Base-by-base conservation (phyloP, 371 early-diverging fungal species). In the Lichtheimia corymbifera region DNA sequence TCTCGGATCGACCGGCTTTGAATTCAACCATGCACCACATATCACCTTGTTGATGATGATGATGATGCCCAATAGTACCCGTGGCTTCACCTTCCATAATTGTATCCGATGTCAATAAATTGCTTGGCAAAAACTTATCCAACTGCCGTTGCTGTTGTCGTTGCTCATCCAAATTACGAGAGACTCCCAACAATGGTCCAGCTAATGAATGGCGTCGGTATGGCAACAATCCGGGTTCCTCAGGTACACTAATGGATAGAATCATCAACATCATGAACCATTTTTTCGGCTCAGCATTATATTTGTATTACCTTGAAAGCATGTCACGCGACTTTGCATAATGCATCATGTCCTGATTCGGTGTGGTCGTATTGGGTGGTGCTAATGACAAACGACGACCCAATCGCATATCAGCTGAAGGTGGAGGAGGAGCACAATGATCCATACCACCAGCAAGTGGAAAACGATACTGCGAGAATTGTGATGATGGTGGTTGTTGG, bases 1-100 rank as follows among this genome's bases (percentile, higher is more conserved):
- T 79, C 61, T 94, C 94, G 22, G 82, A 86, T 17, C 93, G 83
- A 14, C 91, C 91, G 17, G 88, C 88, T 64, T 94, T 95, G 72
- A 95, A 95, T 71, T 93, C 92, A 2, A 93, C 90, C 57, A 59
- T 64, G 47, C 59, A 68, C 66, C 66, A 65, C 6, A 51, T 13
- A 27, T 52, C 40, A 25, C 41, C 50, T 22, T 43, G 51, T 30
- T 62, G 55, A 42, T 62, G 53, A 2, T 12, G 35, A n/a, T 35
- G 41, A 12, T 54, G 22, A 5, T 28, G 28, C 7, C 28, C 28
- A 5, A 28, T 4, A 5, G 28, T 7, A 4, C 30, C 7, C 1
- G 35, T 35, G 22, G 47, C 18, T 9, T 58, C 55, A 24, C 53
- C 59, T 14, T 44, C 40, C 42, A 58, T 55, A 27, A 64, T n/a